Percentiles rank a stretch among this genome's conserved stretches.
Conservation (phyloP, 2,329 filamentous ascomycete genomes). For the Cytospora leucostoma region DNA sequence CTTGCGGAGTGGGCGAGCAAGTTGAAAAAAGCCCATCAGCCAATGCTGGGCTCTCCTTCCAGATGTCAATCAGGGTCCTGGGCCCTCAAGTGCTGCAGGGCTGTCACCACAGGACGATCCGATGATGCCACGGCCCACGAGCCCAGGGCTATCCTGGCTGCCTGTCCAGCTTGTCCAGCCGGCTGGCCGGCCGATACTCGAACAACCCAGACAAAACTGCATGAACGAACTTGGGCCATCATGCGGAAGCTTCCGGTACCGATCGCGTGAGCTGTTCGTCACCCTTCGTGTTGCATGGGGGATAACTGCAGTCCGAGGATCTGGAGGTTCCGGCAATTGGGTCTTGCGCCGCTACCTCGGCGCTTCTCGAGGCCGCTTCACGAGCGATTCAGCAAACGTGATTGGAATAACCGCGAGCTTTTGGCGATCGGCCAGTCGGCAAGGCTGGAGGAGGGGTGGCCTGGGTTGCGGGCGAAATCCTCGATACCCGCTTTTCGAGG, state of each 20-base stretch:
- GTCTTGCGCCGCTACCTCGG: conserved; percentile 19
- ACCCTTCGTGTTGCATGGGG: too few relatives aligned
- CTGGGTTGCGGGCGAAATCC: not conserved
- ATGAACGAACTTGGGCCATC: not conserved
- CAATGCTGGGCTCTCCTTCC: not conserved
- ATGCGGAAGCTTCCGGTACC: not conserved
- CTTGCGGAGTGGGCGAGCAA: not conserved
- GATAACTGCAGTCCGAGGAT: not conserved
- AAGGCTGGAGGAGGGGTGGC: not conserved
- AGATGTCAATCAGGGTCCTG: too few relatives aligned
- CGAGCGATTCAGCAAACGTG: not conserved
- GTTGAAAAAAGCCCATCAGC: not conserved
- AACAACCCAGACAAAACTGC: not conserved
- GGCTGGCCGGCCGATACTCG: not conserved
- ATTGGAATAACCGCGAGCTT: conserved; percentile 3
- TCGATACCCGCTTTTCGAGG: conserved; percentile 21
- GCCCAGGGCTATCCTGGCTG: too few relatives aligned
- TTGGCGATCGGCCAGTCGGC: too few relatives aligned
- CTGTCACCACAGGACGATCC: too few relatives aligned
- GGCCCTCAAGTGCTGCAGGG: too few relatives aligned
- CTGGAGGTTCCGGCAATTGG: conserved; percentile 3
- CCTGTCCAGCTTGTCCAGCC: not conserved
- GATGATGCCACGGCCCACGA: too few relatives aligned
- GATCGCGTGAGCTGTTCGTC: not conserved
- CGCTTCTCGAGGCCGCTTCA: conserved; percentile 9